Base-by-base conservation (phyloP, 164 flowering plant species). In the Echeveria elegans region DNA sequence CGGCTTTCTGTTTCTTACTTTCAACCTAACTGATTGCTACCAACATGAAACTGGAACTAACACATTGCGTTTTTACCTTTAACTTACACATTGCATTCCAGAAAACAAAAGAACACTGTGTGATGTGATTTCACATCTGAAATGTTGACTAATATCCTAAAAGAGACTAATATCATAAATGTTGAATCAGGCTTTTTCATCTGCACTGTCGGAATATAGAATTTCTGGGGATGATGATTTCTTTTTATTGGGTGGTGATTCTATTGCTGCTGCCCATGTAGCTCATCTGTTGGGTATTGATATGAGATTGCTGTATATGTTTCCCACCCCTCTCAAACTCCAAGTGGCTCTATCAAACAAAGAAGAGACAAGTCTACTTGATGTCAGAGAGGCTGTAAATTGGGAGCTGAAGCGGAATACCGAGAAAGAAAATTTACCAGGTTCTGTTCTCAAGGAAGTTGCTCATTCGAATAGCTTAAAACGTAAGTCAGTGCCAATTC, bases 171-270 rank as follows among this genome's bases (percentile, higher is more conserved):
- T n/a, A n/a, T n/a, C n/a, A n/a, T 5, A 52, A 52, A 52, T 53
- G 59, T 53, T 24, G 12, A 53, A 24, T 24, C 83, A 91, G 96
- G 94, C 85, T 43, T 93, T 90, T 78, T 71, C 78, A 76, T 78
- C 82, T 70, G 86, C 85, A 15, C 79, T 90, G 74, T 77, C 70
- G 82, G 81, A 82, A 71, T 80, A 83, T 73, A 75, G 83, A 66
- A 53, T 93, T 64, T 77, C 71, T 10, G 70, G 73, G 70, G 77
- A 81, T 79, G 94, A 88, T 77, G 87, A 93, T 74, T 93, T 93
- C 74, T 93, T 90, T 76, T 45, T 23, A 34, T 77, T 90, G 80
- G 98, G 98, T 67, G 98, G 98, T 43, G 80, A 85, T 77, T 93
- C 98, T 32, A 72, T 90, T 68, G 61, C 84, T 77, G 98, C 98